phyloP scores from a whole-genome alignment of 1,284 basidiomycete species.

The Tetrapyrgos nigripes region DNA sequence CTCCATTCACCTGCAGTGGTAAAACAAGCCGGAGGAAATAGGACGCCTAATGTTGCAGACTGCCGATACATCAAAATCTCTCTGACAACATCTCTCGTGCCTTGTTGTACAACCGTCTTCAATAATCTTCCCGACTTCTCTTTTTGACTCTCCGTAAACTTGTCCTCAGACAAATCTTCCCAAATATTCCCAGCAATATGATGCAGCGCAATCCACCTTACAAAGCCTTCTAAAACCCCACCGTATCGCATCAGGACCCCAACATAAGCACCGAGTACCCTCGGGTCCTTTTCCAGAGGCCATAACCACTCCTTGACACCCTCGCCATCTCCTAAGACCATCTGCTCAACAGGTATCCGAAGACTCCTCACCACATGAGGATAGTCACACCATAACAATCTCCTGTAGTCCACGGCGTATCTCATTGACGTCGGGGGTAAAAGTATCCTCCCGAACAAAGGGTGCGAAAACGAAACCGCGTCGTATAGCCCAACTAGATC shows the following conservation, averaged over 20 bases:
- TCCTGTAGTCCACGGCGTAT: constrained; percentile 87
- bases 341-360: constrained; percentile 51
- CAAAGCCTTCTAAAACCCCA: constrained; percentile 56
- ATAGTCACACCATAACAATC: constrained; percentile 85
- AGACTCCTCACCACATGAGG: constrained; percentile 65
- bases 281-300: constrained; percentile 72
- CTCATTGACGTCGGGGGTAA: constrained; percentile 77
- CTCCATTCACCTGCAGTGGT: constrained; percentile 24
- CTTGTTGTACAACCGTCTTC: constrained; percentile 57
- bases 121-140: constrained; percentile 58
- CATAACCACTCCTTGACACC: constrained; percentile 70
- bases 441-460: constrained; percentile 79
- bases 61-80: constrained; percentile 64
- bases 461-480: constrained; percentile 87
- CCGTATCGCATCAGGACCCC: constrained; percentile 51
- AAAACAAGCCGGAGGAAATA: constrained; percentile 50
- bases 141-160: constrained; percentile 31
- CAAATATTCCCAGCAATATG: constrained; percentile 83
- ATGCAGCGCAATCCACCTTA: constrained; percentile 77
- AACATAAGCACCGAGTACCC: constrained; percentile 71
- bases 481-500: constrained; percentile 92
- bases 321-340: constrained; percentile 45
- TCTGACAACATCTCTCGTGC: constrained; percentile 50
- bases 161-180: constrained; percentile 54
- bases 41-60: constrained; percentile 26